Evolutionary conservation across 2,329 filamentous ascomycete species (phyloP).

Genomic region (Microsporum canis): DNA sequence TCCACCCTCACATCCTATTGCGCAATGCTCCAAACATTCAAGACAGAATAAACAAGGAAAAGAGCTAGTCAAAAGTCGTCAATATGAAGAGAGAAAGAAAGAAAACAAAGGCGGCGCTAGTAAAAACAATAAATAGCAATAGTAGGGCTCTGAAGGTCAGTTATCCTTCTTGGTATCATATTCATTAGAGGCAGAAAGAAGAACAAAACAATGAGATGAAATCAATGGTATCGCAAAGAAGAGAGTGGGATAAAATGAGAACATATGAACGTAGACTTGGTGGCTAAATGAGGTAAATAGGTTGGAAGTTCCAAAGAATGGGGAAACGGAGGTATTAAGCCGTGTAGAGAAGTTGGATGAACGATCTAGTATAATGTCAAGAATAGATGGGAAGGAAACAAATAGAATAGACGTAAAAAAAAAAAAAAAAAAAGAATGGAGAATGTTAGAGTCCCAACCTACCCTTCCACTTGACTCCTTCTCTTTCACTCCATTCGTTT

Average conservation of each 20-base stretch:
- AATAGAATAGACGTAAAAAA: not conserved
- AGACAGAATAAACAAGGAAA: not conserved
- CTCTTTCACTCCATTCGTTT: conserved; percentile 36
- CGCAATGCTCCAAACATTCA: conserved; percentile 1
- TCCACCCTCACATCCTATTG: not conserved
- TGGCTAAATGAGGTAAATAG: not conserved
- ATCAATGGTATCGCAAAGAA: not conserved
- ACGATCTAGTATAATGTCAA: not conserved
- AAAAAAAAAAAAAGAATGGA: not conserved
- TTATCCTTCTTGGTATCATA: conserved; percentile 1
- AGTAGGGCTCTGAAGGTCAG: not conserved
- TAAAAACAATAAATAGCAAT: not conserved
- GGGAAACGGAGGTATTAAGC: not conserved
- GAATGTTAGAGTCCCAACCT: conserved; percentile 28
- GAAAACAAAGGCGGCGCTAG: not conserved
- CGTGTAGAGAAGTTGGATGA: not conserved
- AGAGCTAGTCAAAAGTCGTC: not conserved
- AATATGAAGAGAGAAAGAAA: not conserved
- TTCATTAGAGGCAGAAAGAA: not conserved
- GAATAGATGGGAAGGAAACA: not conserved
- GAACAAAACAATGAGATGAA: not conserved
- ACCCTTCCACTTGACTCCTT: conserved; percentile 36
- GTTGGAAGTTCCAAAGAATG: not conserved
- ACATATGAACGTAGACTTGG: not conserved
- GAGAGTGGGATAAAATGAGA: not conserved